Evolutionary conservation across 2,329 filamentous ascomycete species (phyloP), one percentile per base, ranked within the genome.

Genomic region (Fusarium setosum): DNA sequence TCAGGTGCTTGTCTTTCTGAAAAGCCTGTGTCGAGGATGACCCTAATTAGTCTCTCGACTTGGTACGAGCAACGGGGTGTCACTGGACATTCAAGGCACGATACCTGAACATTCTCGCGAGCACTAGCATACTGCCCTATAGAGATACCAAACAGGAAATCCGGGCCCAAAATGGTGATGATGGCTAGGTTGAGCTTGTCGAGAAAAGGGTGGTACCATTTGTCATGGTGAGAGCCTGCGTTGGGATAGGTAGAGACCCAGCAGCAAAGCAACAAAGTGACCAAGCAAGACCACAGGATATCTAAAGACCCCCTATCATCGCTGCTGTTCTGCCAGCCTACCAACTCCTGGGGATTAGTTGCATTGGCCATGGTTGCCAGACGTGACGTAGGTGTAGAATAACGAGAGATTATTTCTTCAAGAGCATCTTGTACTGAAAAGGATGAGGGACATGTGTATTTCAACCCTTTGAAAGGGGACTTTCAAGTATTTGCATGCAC

Each of bases 181-280:
- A 69, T 53, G 24, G 79, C 74, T 35, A 80, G 68, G 21, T 74
- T 71, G 9, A 74, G 34, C 58, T 76, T 79, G 49, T 78, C 75
- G 4, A 69, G 26, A 18, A 76, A 55, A 12, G 64, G 61, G 6
- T 74, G 69, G 34, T 74, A 73, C 56, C 68, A 73, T 12, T 64
- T 72, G 59, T 80, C 75, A 4, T 68, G 70, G 0, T 61, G 59
- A 3, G 75, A 67, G 0, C 75, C 74, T 5, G 79, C 65, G 37
- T 82, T 80, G 6, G 79, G 75, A 59, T 75, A 77, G 4, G 81
- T 71, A 4, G 75, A 69, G 4, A 78, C 75, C 77, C 79, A 82
- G 26, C 70, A 75, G 62, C 79, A 82, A 0, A 83, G 73, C 6
- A 80, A 68, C 9, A 81, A 79, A 2, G 81, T 83, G 18, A 79